A percentile compares a stretch with the other conserved stretches of the same genome.
Evolutionary conservation across 2,329 filamentous ascomycete genomes (phyloP).

Genomic region (Thielaviopsis musarum): DNA sequence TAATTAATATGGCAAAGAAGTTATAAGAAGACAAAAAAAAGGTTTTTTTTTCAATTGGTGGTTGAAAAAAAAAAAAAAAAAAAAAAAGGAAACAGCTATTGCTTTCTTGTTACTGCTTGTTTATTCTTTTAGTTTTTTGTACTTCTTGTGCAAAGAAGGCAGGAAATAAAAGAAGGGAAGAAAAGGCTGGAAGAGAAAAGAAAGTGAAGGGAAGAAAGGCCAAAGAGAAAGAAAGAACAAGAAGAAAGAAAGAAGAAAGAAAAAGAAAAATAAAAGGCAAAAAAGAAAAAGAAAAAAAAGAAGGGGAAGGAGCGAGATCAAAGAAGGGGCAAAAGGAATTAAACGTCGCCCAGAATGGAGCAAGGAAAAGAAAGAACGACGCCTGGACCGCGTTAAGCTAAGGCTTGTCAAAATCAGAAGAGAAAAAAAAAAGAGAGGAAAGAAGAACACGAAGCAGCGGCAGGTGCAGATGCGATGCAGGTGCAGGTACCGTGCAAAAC

Average conservation of each 20-base stretch:
- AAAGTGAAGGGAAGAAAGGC: neutral
- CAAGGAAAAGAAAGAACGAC: neutral
- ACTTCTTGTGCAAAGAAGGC: conserved; percentile 1
- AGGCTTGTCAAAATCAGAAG: too few relatives aligned
- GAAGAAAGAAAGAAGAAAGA: neutral
- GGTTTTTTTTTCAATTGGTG: neutral
- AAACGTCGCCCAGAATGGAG: neutral
- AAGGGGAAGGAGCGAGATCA: neutral
- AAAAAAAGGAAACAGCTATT: neutral
- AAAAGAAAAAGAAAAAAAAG: neutral
- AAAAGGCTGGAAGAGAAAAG: neutral
- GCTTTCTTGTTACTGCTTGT: neutral
- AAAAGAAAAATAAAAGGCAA: neutral
- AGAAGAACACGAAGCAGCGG: neutral
- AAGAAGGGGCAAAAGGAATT: neutral
- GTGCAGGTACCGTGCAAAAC: neutral
- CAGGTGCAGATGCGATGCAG: neutral
- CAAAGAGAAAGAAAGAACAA: neutral
- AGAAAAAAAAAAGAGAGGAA: too few relatives aligned
- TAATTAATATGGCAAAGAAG: neutral
- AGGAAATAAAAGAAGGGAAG: neutral
- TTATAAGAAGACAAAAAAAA: neutral
- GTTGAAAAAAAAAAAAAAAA: neutral
- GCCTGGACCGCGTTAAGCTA: too few relatives aligned
- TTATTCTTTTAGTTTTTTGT: neutral